Conservation (phyloP, 441 rosid species). For the Erodium trifolium region DNA sequence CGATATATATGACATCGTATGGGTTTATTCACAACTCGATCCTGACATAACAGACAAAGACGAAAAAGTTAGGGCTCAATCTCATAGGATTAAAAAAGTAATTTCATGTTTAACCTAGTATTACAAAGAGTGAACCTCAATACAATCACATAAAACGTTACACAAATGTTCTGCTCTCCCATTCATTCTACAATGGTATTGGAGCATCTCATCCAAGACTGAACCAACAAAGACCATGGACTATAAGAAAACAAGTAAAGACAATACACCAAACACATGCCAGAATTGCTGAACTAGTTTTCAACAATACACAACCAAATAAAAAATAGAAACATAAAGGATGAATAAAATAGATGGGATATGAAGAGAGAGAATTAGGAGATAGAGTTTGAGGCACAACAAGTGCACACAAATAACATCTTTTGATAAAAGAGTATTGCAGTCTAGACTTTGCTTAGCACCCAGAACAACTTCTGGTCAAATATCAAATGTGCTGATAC, state of each 20-base stretch:
- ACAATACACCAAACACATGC: background rate
- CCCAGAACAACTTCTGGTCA: background rate
- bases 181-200: background rate
- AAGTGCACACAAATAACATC: background rate
- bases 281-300: background rate
- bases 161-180: too few relatives aligned
- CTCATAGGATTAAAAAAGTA: background rate
- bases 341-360: background rate
- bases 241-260: background rate
- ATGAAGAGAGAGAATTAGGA: background rate
- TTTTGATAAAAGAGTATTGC: background rate
- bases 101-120: background rate
- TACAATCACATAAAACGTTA: background rate
- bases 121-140: background rate
- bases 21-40: too few relatives aligned
- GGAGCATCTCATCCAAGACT: background rate
- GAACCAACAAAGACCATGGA: background rate
- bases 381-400: background rate
- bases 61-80: background rate
- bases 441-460: background rate
- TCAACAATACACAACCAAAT: background rate
- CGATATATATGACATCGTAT: too few relatives aligned
- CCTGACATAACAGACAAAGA: background rate
- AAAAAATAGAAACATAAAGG: background rate
- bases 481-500: background rate